phyloP scores from a whole-genome alignment of 2,329 filamentous ascomycete species.

The Phialophora tarda region DNA sequence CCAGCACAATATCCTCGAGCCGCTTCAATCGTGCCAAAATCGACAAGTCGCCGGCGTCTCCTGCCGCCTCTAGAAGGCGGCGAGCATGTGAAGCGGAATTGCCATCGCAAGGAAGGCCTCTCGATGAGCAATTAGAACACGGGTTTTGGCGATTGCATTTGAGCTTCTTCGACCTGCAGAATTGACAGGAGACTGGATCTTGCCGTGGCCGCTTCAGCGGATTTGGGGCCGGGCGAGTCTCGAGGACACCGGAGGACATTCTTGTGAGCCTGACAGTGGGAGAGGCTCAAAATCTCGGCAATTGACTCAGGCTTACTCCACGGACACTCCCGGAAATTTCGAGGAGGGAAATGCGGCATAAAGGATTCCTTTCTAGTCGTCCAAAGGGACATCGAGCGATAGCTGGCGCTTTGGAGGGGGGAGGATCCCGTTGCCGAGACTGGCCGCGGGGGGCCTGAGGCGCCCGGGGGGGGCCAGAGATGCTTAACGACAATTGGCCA shows the following conservation, averaged over 20 bases:
- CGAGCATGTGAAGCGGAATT: slow-evolving; percentile 11
- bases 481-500: neutral
- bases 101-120: slow-evolving; percentile 42
- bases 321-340: neutral
- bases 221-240: slow-evolving; percentile 16
- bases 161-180: slow-evolving; percentile 53
- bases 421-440: neutral
- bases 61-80: neutral
- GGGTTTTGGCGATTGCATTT: slow-evolving; percentile 61
- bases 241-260: neutral
- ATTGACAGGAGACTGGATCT: slow-evolving; percentile 50
- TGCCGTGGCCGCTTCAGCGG: slow-evolving; percentile 41
- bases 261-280: neutral
- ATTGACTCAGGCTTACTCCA: neutral
- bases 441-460: neutral
- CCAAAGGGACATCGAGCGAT: neutral
- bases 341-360: neutral
- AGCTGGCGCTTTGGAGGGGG: neutral
- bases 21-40: slow-evolving; percentile 34
- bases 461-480: neutral
- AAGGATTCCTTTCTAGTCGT: neutral
- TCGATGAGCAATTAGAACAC: slow-evolving; percentile 55
- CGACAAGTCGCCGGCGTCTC: slow-evolving; percentile 26
- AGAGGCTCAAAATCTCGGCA: neutral
- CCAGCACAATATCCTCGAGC: slow-evolving; percentile 37